Evolutionary conservation across 2,329 filamentous ascomycete species (phyloP).

Genomic region (Aspergillus pseudonomiae): DNA sequence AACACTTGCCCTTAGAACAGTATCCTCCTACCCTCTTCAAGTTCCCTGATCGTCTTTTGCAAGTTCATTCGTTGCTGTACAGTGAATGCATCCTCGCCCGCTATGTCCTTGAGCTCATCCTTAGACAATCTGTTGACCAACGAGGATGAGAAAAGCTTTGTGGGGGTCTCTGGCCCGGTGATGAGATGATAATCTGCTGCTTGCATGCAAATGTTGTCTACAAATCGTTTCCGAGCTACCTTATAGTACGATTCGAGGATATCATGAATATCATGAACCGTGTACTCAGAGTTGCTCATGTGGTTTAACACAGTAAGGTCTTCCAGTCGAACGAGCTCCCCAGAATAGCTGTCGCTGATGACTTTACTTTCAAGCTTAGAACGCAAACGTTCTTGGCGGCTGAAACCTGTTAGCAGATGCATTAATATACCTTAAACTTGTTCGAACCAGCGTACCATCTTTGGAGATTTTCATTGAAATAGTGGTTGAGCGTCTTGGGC

Average conservation of each 20-base stretch:
- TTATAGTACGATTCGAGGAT: conserved; percentile 64
- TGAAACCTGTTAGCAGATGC: neutral
- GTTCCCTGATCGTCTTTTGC: conserved; percentile 48
- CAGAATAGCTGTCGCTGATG: neutral
- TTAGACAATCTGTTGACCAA: conserved; percentile 54
- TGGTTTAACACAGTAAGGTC: conserved; percentile 2
- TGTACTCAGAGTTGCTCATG: conserved; percentile 22
- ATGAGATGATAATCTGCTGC: conserved; percentile 60
- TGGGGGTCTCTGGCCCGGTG: conserved; percentile 51
- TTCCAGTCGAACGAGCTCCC: neutral
- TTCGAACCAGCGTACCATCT: conserved; percentile 32
- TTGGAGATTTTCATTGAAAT: conserved; percentile 54
- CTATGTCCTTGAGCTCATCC: conserved; percentile 58
- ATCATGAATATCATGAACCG: conserved; percentile 59
- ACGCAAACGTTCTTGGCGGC: neutral
- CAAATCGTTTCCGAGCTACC: conserved; percentile 62
- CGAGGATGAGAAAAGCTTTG: conserved; percentile 56
- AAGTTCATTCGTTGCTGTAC: conserved; percentile 50
- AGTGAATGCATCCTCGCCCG: conserved; percentile 57
- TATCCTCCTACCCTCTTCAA: conserved; percentile 44
- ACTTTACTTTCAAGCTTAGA: neutral
- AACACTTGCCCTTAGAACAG: conserved; percentile 8
- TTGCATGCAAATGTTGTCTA: conserved; percentile 65
- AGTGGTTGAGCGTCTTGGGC: conserved; percentile 55
- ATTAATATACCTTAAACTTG: neutral